A percentile compares a stretch with the other conserved stretches of the same genome.
Evolutionary conservation across 2,329 filamentous ascomycete species (phyloP).

Genomic region (Paramyrothecium sp.): DNA sequence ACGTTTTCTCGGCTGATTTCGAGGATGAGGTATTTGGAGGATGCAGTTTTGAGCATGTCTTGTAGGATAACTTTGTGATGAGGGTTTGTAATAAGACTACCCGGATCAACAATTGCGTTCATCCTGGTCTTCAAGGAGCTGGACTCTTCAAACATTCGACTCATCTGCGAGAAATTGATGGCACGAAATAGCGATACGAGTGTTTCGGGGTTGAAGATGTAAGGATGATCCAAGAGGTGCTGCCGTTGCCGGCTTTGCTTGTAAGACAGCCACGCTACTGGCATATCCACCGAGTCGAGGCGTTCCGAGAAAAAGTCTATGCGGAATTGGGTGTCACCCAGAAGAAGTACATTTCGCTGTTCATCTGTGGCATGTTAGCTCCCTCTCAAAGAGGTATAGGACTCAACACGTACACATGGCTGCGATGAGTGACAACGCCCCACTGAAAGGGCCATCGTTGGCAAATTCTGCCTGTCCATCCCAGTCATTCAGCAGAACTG

Average conservation of each 20-base stretch:
- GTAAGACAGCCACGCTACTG: conserved; percentile 67
- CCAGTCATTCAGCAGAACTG: conserved; percentile 78
- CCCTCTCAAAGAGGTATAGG: not conserved
- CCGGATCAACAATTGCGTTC: conserved; percentile 52
- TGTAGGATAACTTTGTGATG: conserved; percentile 62
- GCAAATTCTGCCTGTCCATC: conserved; percentile 70
- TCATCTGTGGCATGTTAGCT: conserved; percentile 44
- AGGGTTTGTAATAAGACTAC: conserved; percentile 53
- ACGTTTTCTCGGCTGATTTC: conserved; percentile 67
- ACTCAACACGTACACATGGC: conserved; percentile 61
- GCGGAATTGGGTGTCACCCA: conserved; percentile 69
- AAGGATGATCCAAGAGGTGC: conserved; percentile 79
- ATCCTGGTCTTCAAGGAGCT: conserved; percentile 56
- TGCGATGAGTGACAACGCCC: conserved; percentile 71
- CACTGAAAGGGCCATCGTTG: conserved; percentile 70
- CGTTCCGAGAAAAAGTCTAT: conserved; percentile 75
- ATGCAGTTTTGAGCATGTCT: conserved; percentile 63
- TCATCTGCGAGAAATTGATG: conserved; percentile 87
- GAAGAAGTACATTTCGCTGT: conserved; percentile 60
- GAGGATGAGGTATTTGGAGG: conserved; percentile 69
- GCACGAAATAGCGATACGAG: conserved; percentile 83
- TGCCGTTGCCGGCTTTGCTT: conserved; percentile 59
- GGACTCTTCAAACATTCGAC: conserved; percentile 70
- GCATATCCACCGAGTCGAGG: conserved; percentile 72
- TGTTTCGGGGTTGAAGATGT: conserved; percentile 71